Evolutionary conservation across 2,329 filamentous ascomycete species (phyloP).

Genomic region (Diaporthe sp.): DNA sequence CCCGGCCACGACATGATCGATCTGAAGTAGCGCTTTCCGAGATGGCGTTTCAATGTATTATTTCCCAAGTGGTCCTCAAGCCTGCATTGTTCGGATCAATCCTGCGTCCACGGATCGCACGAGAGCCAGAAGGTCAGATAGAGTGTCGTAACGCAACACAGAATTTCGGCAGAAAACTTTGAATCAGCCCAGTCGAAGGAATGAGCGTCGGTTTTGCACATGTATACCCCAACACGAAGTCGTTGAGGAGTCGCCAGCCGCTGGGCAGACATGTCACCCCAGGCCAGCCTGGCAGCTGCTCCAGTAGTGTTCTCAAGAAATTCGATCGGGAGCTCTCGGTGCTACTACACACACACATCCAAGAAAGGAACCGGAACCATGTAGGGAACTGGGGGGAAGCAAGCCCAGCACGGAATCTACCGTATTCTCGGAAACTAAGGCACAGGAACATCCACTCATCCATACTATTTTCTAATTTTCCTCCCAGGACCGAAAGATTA

Average conservation of each 20-base stretch:
- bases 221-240: neutral
- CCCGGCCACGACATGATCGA: constrained; percentile 11
- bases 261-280: neutral
- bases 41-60: constrained; percentile 4
- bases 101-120: neutral
- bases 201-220: neutral
- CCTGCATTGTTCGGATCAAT: too few relatives aligned
- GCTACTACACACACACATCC: too few relatives aligned
- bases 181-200: neutral
- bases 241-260: constrained; percentile 11
- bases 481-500: too few relatives aligned
- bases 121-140: neutral
- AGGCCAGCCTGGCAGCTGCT: neutral
- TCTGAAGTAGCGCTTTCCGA: neutral
- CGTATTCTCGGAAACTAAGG: neutral
- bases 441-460: neutral
- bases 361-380: neutral
- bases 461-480: too few relatives aligned
- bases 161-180: neutral
- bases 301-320: neutral
- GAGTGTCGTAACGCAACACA: neutral
- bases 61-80: neutral
- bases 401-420: neutral
- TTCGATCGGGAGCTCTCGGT: neutral
- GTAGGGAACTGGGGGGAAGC: neutral